A percentile compares a stretch with the other conserved stretches of the same genome.
These are phyloP conservation scores for Mortierella sp. DNA, from an alignment of 371 early-diverging fungal genomes.

Conservation along the genomic window DNA sequence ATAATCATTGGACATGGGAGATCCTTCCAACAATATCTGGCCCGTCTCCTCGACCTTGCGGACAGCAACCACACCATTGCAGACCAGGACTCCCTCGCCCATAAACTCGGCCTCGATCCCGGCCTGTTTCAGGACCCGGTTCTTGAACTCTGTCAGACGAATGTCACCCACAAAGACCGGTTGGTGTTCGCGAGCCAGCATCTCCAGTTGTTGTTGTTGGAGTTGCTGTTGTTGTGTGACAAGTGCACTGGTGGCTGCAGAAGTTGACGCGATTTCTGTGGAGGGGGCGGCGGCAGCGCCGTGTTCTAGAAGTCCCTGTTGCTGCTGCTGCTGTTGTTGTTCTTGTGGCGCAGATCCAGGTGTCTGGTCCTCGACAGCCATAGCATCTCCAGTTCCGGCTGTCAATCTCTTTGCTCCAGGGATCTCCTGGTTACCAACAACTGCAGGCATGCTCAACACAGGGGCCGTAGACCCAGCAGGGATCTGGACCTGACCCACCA, in stretches of 20 bases:
- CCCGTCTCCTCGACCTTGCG: conserved; percentile 67
- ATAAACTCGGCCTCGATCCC: conserved; percentile 89
- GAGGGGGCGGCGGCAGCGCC: not conserved
- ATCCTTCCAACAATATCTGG: conserved; percentile 50
- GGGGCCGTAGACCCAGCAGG: conserved; percentile 79
- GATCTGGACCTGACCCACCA: conserved; percentile 80
- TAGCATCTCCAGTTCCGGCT: conserved; percentile 11
- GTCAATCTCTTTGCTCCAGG: conserved; percentile 12
- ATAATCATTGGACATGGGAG: conserved; percentile 55
- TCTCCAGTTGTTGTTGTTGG: conserved; percentile 43
- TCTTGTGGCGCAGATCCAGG: not conserved
- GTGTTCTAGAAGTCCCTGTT: not conserved
- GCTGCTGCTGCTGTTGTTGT: conserved; percentile 10
- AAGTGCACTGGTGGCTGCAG: conserved; percentile 1
- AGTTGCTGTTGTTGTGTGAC: conserved; percentile 18
- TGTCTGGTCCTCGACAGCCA: not conserved
- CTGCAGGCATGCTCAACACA: conserved; percentile 78
- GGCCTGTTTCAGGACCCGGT: conserved; percentile 70
- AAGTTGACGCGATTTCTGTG: not conserved
- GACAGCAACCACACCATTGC: conserved; percentile 84
- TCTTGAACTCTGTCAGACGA: conserved; percentile 84
- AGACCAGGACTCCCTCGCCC: conserved; percentile 87
- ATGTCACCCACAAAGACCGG: conserved; percentile 91
- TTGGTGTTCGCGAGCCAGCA: conserved; percentile 63
- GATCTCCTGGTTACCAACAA: conserved; percentile 37